Percentiles rank a stretch among this genome's conserved stretches.
phyloP scores from a whole-genome alignment of 257 asterid genomes.

The Solanum ahanhuiri region DNA sequence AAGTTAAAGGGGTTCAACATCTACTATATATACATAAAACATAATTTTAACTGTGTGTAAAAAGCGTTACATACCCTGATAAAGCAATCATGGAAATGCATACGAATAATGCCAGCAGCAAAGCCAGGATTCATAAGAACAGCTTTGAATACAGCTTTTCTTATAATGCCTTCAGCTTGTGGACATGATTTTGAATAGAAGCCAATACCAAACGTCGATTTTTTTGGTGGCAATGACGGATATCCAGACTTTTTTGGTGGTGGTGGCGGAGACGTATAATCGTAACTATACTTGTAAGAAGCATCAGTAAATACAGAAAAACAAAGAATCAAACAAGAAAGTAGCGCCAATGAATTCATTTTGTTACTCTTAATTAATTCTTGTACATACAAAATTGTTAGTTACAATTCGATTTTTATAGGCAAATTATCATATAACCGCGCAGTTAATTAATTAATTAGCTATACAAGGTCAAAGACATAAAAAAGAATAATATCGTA shows the following conservation, averaged over 20 bases:
- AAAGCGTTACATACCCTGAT: not conserved
- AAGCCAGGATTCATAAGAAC: not conserved
- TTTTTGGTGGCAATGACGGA: not conserved
- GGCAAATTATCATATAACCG: not conserved
- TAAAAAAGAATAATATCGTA: not conserved
- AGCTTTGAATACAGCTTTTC: not conserved
- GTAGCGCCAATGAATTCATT: not conserved
- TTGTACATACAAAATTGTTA: not conserved
- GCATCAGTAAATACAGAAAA: not conserved
- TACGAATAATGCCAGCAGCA: constrained; percentile 3
- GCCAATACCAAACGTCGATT: not conserved
- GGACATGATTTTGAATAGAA: constrained; percentile 4
- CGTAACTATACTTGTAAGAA: not conserved
- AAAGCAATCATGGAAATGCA: constrained; percentile 9
- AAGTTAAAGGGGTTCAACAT: no score
- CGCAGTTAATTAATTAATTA: not conserved
- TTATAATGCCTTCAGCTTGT: not conserved
- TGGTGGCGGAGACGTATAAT: not conserved
- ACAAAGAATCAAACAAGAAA: not conserved
- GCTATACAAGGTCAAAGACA: not conserved
- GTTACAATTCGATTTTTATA: not conserved
- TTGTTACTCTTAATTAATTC: not conserved
- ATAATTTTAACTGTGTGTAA: not conserved
- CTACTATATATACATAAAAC: not conserved
- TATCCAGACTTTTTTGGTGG: not conserved